A percentile compares a stretch with the other conserved stretches of the same genome.
phyloP scores from a whole-genome alignment of 2,329 filamentous ascomycete genomes.

The Septoria linicola region DNA sequence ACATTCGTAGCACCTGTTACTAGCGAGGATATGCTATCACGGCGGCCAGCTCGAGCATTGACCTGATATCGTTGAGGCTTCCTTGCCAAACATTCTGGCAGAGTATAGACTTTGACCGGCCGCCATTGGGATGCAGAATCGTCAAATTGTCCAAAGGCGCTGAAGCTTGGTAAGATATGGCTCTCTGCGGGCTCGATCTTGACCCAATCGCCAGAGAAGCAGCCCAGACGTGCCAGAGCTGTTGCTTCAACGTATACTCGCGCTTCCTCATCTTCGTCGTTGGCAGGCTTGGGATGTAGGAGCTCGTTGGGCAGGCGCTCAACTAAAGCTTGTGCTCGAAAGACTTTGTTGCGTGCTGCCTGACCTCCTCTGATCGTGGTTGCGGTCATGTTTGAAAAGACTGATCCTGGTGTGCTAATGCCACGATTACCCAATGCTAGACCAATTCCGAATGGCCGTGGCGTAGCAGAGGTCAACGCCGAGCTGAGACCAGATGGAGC shows the following conservation, averaged over 20 bases:
- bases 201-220: slow-evolving; percentile 98
- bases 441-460: slow-evolving; percentile 68
- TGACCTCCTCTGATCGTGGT: slow-evolving; percentile 72
- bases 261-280: slow-evolving; percentile 82
- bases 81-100: slow-evolving; percentile 69
- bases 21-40: slow-evolving; percentile 56
- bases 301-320: slow-evolving; percentile 71
- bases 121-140: slow-evolving; percentile 72
- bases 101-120: slow-evolving; percentile 81
- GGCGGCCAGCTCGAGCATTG: slow-evolving; percentile 49
- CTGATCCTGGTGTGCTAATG: slow-evolving; percentile 77
- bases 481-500: slow-evolving; percentile 76
- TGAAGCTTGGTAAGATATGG: slow-evolving; percentile 66
- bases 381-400: slow-evolving; percentile 84
- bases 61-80: slow-evolving; percentile 57
- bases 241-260: slow-evolving; percentile 88
- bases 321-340: slow-evolving; percentile 77
- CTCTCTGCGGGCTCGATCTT: slow-evolving; percentile 75
- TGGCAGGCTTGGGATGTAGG: slow-evolving; percentile 77
- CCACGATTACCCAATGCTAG: slow-evolving; percentile 57
- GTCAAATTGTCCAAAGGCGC: slow-evolving; percentile 65
- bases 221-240: slow-evolving; percentile 83
- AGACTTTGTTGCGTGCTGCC: slow-evolving; percentile 71
- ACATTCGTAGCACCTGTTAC: slow-evolving; percentile 54
- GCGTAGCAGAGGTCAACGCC: slow-evolving; percentile 76